Evolutionary conservation across 2,329 filamentous ascomycete species (phyloP), one percentile per base, ranked within the genome.

Genomic region (Lecanoromycetidae sp.): DNA sequence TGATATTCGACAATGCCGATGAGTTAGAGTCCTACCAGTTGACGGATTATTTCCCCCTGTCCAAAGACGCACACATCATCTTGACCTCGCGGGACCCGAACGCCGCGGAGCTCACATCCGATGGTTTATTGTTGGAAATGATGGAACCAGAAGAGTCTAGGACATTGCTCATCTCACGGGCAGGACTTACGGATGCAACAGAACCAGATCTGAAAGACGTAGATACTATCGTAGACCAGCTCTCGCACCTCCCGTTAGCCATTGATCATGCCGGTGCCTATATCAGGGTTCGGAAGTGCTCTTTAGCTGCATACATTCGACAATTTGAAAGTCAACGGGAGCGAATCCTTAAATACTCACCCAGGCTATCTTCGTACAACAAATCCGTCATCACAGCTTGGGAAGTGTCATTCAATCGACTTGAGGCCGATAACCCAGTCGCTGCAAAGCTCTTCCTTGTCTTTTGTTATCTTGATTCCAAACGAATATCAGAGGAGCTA

Each of bases 351-450:
- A 50, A 46, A 27, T 49, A 37, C 29, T 37, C 27, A 17, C 46
- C 46, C 26, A 49, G 38, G 25, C 32, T 49, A 26, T 46, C 43
- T 8, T 37, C 32, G 12, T 46, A 46, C 15, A 38, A 46, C 22
- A 46, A 49, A 45, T 36, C 46, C 4, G 46, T 49, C 29, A 27
- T 49, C n/a, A 49, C 46, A 19, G 29, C 46, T 30, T 49, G 46
- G 46, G 32, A 49, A 33, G 29, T 49, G 22, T 36, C 27, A 7
- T 49, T 49, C 30, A 9, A 37, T 17, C 46, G 32, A 17, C 29
- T 45, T 23, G 46, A 49, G 33, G 23, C 10, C 19, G 46, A 49
- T 15, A n/a, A 27, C 5, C 19, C 8, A 33, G 27, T 36, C 5
- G 34, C 42, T 3, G 39, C 46, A 8, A 27, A 39, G 13, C 40